Evolutionary conservation across 805 yeast species (phyloP), one percentile per base, ranked within the genome.

Genomic region (Suhomyces tanzawaensis): DNA sequence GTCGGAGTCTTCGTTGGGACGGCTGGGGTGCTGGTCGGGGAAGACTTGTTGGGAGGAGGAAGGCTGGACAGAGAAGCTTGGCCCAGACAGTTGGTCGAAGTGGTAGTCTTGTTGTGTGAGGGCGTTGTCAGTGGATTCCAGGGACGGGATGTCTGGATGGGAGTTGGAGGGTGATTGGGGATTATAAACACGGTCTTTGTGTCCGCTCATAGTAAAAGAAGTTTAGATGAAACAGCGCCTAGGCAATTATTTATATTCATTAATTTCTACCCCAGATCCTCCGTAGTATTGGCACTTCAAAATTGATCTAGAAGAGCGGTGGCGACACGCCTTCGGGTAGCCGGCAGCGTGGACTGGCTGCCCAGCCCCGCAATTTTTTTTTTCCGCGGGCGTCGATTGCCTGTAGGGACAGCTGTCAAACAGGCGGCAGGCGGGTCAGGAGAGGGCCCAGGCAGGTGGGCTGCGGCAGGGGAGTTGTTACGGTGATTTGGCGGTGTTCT

Each of bases 281-380:
- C 13, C 25, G 29, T 32, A 32, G 19, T 22, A 17, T 14, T 22
- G 19, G n/a, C 29, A 13, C 28, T 23, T 33, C 18, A 14, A 18
- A 25, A 9, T 33, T 24, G 36, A 33, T 33, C 36, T 24, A 25
- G 25, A 24, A 7, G 24, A n/a, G 12, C 22, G 34, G 16, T 17
- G 26, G 27, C 24, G 11, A 19, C 34, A 32, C 34, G 34, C 33
- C 23, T 19, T 32, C 34, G 34, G 34, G 12, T 15, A 18, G 26
- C 28, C 34, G 34, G 34, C 19, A 21, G 21, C 11, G 14, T 12
- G 26, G 18, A 21, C 34, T n/a, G 7, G 9, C 24, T 11, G 36
- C 16, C 36, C 26, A 33, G 32, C 36, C 29, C 36, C 36, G 36
- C 29, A 33, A 15, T 15, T 13, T 12, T 33, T 29, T 32, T 32